phyloP scores from a whole-genome alignment of 805 yeast genomes.

The Saturnispora serradocipensis region DNA sequence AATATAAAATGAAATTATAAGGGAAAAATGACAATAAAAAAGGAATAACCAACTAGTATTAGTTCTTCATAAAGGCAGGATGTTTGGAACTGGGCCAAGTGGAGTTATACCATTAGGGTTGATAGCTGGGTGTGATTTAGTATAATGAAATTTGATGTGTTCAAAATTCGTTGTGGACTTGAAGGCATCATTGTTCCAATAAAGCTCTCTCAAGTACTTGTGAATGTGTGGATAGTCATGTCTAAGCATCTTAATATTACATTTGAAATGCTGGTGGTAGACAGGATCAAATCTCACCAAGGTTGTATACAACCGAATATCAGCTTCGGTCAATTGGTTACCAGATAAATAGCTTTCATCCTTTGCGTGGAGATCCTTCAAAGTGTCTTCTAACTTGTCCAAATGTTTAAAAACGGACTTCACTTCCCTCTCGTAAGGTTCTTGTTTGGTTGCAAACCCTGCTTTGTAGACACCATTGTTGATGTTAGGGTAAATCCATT shows the following conservation, averaged over 20 bases:
- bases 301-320: conserved; percentile 78
- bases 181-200: conserved; percentile 67
- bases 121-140: conserved; percentile 70
- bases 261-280: conserved; percentile 91
- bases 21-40: neutral
- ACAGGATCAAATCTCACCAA: conserved; percentile 88
- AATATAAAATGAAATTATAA: neutral
- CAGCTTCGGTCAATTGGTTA: conserved; percentile 76
- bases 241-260: conserved; percentile 77
- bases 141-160: conserved; percentile 87
- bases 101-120: conserved; percentile 84
- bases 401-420: conserved; percentile 52
- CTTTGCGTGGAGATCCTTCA: conserved; percentile 35
- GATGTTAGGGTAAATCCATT: conserved; percentile 74
- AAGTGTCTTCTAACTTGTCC: conserved; percentile 58
- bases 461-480: conserved; percentile 91
- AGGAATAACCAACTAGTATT: neutral
- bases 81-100: conserved; percentile 77
- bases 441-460: conserved; percentile 82
- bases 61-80: conserved; percentile 34
- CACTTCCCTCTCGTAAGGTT: conserved; percentile 67
- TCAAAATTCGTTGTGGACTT: conserved; percentile 74
- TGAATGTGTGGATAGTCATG: conserved; percentile 68
- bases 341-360: conserved; percentile 44
- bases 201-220: conserved; percentile 72